Evolutionary conservation across 1,284 basidiomycete genomes (phyloP), one percentile per base, ranked within the genome.

Genomic region (Malassezia vespertilionis): DNA sequence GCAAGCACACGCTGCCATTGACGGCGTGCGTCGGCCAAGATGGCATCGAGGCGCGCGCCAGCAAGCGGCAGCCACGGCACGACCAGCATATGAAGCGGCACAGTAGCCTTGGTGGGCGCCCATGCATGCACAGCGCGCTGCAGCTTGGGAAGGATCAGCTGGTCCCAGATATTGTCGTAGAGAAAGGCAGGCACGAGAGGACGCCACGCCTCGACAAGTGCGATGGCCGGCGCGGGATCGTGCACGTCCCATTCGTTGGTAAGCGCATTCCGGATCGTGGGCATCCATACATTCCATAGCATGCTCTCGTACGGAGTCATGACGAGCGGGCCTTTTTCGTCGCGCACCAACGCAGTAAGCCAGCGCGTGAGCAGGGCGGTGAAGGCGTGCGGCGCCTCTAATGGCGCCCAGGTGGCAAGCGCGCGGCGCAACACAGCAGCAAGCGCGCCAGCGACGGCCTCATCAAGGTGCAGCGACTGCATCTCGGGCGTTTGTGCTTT

Each of bases 221-320:
- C 79, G 24, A 95, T 80, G 4, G 82, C 86, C 7, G 83, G 79
- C 8, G 79, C 74, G 2, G 89, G 81, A 28, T 81, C 74, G 32
- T 78, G 74, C 0, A 88, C 80, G 14, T 79, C 76, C 91, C 93
- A 99, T 17, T 86, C 82, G 71, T 95, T 95, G 71, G 77, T 79
- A 58, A 53, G 32, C 4, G 80, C 77, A 0, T 84, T 84, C 23
- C 93, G 81, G n/a, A 97, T 82, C 71, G 80, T 83, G 0, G 93
- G 93, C 20, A 97, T 75, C 91, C 90, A 97, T 6, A 84, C 75
- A 53, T 83, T 84, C 90, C 91, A 97, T 14, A 97, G 73, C 17
- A 97, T 75, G 46, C 83, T 84, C 69, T 97, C 91, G 71, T 86
- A 97, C 0, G 93, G 83, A 5, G 89, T 89, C 93, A 97, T 99